Evolutionary conservation across 2,329 filamentous ascomycete species (phyloP).

Genomic region (Arthrobotrys iridis): DNA sequence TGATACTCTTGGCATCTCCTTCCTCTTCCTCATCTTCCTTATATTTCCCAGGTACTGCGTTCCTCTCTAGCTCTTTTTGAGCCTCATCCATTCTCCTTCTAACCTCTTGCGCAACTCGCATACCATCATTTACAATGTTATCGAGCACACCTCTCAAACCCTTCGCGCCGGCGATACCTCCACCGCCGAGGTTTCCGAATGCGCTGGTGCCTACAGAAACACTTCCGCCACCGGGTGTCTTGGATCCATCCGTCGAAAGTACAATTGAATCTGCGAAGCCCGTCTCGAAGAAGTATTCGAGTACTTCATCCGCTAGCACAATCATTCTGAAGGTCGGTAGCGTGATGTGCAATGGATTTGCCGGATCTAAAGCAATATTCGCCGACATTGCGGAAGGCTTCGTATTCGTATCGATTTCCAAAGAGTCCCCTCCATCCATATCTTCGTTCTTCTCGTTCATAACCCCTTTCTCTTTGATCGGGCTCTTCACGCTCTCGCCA

Average conservation of each 20-base stretch:
- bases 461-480: constrained; percentile 49
- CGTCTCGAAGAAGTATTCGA: constrained; percentile 97
- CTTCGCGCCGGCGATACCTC: constrained; percentile 66
- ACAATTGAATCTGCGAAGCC: constrained; percentile 95
- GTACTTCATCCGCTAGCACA: constrained; percentile 90
- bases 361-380: constrained; percentile 89
- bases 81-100: constrained; percentile 93
- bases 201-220: constrained; percentile 61
- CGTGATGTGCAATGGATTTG: constrained; percentile 93
- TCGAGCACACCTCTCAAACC: constrained; percentile 92
- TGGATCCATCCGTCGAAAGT: constrained; percentile 66
- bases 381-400: constrained; percentile 76
- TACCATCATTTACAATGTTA: constrained; percentile 96
- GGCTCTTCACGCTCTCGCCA: constrained; percentile 40
- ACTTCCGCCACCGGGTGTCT: constrained; percentile 59
- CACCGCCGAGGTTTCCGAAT: constrained; percentile 66
- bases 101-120: constrained; percentile 90
- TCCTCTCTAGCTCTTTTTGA: constrained; percentile 87
- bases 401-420: constrained; percentile 58
- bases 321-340: constrained; percentile 99
- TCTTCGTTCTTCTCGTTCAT: constrained; percentile 56
- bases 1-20: constrained; percentile 70
- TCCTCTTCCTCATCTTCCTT: constrained; percentile 74
- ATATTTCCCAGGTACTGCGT: constrained; percentile 72
- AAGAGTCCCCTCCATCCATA: neutral